Conservation (phyloP, 1,284 basidiomycete species). For the Boletus holoroseus region DNA sequence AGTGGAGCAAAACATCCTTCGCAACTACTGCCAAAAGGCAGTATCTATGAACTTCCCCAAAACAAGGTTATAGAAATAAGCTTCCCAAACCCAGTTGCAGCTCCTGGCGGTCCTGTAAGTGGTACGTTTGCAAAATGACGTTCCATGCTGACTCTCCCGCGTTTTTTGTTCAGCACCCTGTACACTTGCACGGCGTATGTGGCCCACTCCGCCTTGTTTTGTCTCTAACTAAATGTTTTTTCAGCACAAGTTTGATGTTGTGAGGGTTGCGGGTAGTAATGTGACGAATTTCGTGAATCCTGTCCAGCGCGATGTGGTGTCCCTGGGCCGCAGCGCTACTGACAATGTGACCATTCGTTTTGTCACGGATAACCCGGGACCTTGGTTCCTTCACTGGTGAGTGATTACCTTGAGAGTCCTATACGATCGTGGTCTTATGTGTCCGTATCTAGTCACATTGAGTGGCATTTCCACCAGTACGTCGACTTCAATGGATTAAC, state of each 20-base stretch:
- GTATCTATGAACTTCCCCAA: slow-evolving; percentile 29
- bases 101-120: slow-evolving; percentile 35
- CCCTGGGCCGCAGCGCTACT: slow-evolving; percentile 12
- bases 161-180: slow-evolving; percentile 26
- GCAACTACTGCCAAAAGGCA: slow-evolving; percentile 31
- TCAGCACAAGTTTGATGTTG: slow-evolving; percentile 27
- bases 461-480: slow-evolving; percentile 37
- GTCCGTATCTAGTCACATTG: slow-evolving; percentile 31
- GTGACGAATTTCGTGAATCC: slow-evolving; percentile 26
- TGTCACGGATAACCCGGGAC: slow-evolving; percentile 42
- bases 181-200: slow-evolving; percentile 37
- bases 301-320: slow-evolving; percentile 28
- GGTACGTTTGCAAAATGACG: neutral
- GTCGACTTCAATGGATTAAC: neutral
- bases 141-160: slow-evolving; percentile 2
- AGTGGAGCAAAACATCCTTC: slow-evolving; percentile 31
- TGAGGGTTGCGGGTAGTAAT: slow-evolving; percentile 21
- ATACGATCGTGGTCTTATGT: slow-evolving; percentile 1
- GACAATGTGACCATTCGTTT: slow-evolving; percentile 45
- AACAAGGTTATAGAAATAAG: slow-evolving; percentile 36
- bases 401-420: slow-evolving; percentile 2
- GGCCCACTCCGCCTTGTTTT: neutral
- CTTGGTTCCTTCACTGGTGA: slow-evolving; percentile 47
- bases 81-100: slow-evolving; percentile 19
- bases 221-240: neutral